Evolutionary conservation across 2,329 filamentous ascomycete species (phyloP).

Genomic region (Colletotrichum coccodes): DNA sequence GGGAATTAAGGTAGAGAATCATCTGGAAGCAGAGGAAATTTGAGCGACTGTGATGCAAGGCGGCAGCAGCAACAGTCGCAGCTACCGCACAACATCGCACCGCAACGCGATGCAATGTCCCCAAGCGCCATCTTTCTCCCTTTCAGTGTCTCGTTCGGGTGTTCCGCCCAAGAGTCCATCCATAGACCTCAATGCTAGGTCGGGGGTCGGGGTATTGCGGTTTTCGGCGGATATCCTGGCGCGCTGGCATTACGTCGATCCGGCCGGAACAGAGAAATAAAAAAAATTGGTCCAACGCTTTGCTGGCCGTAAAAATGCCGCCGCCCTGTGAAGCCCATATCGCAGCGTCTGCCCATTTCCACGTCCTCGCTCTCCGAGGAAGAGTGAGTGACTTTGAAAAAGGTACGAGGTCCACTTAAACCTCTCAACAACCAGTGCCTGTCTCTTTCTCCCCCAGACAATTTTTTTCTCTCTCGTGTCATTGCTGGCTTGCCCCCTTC

Average conservation of each 20-base stretch:
- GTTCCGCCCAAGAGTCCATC: not conserved
- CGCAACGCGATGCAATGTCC: not conserved
- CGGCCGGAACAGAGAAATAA: not conserved
- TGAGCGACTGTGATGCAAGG: slow-evolving; percentile 1
- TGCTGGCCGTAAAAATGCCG: slow-evolving; percentile 15
- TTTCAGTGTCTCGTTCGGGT: not conserved
- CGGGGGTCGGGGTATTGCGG: slow-evolving; percentile 6
- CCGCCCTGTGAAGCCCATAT: not conserved
- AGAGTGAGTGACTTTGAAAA: slow-evolving; percentile 18
- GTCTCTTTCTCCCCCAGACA: slow-evolving; percentile 15
- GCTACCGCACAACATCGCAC: not conserved
- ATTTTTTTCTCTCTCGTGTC: not conserved
- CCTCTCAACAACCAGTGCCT: slow-evolving; percentile 35
- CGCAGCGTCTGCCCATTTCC: not conserved
- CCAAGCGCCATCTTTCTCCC: slow-evolving; percentile 2
- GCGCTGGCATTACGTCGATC: slow-evolving; percentile 21
- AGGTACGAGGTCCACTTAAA: slow-evolving; percentile 34
- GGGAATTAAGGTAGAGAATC: slow-evolving; percentile 16
- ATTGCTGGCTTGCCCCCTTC: too few relatives aligned
- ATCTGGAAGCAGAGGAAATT: slow-evolving; percentile 22
- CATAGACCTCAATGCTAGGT: not conserved
- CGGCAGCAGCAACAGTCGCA: not conserved
- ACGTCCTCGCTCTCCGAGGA: not conserved
- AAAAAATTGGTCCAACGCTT: slow-evolving; percentile 23
- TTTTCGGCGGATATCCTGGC: slow-evolving; percentile 12